Base-by-base conservation (phyloP, 2,329 filamentous ascomycete species). In the Pyrenophora teres region DNA sequence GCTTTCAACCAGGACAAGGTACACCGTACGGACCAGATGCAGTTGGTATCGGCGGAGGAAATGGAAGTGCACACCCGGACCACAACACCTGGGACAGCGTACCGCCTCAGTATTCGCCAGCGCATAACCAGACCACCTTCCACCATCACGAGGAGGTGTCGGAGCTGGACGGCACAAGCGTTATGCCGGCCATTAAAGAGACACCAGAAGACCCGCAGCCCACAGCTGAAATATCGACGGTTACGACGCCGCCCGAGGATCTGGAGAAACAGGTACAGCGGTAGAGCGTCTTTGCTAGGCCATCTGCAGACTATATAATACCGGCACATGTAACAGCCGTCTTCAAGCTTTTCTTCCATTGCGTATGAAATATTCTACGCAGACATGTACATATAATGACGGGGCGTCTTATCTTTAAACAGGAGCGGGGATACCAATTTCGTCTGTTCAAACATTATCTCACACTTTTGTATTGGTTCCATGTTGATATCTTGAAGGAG, bases 21-120 rank as follows among this genome's bases (percentile, higher is more conserved):
- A 47, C 54, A 6, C 62, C 69, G 2, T 64, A 63, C 25, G 62
- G 57, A 7, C 69, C 70, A 23, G 59, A 71, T 39, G 59, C 62
- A 1, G 68, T 71, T 25, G 69, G 65, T 7, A 54, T 72, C 1
- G 69, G 70, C 6, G 70, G 69, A 16, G 68, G 69, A 30, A 69
- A 59, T 18, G 58, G 56, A 30, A 69, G 57, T 18, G 58, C 54
- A 1, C 31, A 49, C 36, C 32, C 39, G 13, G 50, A 60, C 6
- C 45, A 56, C 6, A 55, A 47, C 1, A 64, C 59, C 1, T 73
- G 69, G 68, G 63, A 59, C 2, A 68, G 58, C 30, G 59, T 63
- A 37, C 69, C 67, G 32, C 67, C 67, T 6, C 62, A 63, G 3
- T 71, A 73, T 48, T 68, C 65, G 23, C 66, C 69, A 1, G 64